Evolutionary conservation across 2,329 filamentous ascomycete genomes (phyloP).

Genomic region (Aspergillus sp.): DNA sequence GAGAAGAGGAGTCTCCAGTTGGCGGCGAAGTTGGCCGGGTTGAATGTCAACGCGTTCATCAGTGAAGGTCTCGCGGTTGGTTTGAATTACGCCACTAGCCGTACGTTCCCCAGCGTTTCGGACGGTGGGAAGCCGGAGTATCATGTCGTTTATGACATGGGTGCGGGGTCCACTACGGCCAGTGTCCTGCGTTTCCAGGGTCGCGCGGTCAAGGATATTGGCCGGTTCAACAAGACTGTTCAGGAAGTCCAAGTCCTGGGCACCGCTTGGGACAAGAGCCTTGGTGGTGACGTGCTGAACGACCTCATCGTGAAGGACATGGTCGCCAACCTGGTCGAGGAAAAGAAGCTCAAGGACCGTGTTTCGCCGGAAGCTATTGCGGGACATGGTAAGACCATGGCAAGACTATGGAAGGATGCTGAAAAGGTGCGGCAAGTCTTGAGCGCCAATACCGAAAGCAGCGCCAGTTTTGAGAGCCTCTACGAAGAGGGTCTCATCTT

Average conservation of each 20-base stretch:
- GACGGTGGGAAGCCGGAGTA: constrained; percentile 81
- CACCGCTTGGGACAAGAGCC: constrained; percentile 75
- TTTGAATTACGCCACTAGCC: constrained; percentile 85
- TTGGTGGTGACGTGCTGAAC: constrained; percentile 87
- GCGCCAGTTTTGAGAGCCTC: constrained; percentile 74
- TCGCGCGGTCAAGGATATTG: constrained; percentile 79
- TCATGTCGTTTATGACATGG: constrained; percentile 96
- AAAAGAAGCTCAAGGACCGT: constrained; percentile 45
- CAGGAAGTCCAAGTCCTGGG: constrained; percentile 90
- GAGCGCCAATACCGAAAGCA: constrained; percentile 81
- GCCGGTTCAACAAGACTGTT: constrained; percentile 90
- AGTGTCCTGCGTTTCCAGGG: constrained; percentile 86
- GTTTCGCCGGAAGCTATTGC: constrained; percentile 43
- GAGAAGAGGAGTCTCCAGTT: constrained; percentile 80
- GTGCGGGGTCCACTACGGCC: constrained; percentile 85
- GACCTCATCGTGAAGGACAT: constrained; percentile 83
- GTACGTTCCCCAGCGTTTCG: constrained; percentile 77
- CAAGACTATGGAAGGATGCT: constrained; percentile 88
- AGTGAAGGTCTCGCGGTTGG: constrained; percentile 89
- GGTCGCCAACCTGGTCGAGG: constrained; percentile 66
- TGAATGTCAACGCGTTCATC: constrained; percentile 76
- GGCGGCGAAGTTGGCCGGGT: constrained; percentile 77
- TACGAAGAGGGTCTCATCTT: constrained; percentile 84
- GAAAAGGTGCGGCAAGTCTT: constrained; percentile 80
- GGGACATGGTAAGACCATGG: constrained; percentile 71